phyloP scores from a whole-genome alignment of 257 asterid genomes.

The Rauvolfia tetraphylla region DNA sequence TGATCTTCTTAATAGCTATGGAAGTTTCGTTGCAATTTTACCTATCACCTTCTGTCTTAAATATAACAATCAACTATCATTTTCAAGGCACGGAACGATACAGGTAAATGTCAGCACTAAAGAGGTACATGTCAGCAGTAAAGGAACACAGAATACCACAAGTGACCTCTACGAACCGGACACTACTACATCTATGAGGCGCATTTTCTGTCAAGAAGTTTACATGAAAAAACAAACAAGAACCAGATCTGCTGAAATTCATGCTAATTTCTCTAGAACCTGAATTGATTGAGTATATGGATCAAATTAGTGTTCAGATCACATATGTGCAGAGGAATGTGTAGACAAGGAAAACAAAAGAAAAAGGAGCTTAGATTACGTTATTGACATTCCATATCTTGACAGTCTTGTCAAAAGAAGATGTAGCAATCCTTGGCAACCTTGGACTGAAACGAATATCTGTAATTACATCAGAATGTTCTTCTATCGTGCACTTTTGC shows the following conservation, averaged over 20 bases:
- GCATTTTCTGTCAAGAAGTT: neutral
- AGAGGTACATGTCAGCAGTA: neutral
- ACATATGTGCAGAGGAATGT: neutral
- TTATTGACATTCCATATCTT: constrained; percentile 34
- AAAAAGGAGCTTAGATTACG: constrained; percentile 17
- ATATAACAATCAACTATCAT: neutral
- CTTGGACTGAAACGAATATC: constrained; percentile 36
- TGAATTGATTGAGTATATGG: neutral
- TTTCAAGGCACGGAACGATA: neutral
- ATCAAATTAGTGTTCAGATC: constrained; percentile 3
- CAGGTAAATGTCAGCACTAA: neutral
- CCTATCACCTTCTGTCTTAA: neutral
- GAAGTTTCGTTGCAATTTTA: neutral
- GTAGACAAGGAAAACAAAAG: neutral
- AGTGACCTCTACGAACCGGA: neutral
- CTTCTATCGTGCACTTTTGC: constrained; percentile 18
- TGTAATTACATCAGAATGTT: constrained; percentile 29
- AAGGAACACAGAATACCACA: neutral
- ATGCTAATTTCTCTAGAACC: neutral
- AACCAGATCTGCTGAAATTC: neutral
- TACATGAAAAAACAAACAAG: neutral
- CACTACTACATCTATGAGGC: neutral
- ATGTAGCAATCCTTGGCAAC: constrained; percentile 29
- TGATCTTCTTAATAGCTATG: neutral
- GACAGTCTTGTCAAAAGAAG: constrained; percentile 32